Evolutionary conservation across 2,329 filamentous ascomycete genomes (phyloP), one percentile per base, ranked within the genome.

Genomic region (Aaosphaeria arxii): DNA sequence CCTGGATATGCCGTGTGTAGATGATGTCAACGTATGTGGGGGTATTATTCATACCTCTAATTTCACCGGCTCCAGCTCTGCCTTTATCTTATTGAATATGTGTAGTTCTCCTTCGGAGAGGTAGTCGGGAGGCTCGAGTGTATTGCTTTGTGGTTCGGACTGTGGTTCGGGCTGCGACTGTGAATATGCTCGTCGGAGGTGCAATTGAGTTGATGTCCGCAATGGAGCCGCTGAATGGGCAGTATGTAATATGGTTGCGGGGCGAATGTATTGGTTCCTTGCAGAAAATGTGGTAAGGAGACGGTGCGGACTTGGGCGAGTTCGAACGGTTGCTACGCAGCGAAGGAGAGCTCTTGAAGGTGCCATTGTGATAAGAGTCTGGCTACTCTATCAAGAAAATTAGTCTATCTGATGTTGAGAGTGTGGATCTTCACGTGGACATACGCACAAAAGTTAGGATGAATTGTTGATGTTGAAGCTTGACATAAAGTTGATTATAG

Each of bases 81-180:
- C 59, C 55, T 69, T 72, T 17, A 78, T 64, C 50, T 74, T 74
- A 42, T 74, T 66, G 64, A 78, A 79, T 36, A 79, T 64, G 52
- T 72, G 67, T 45, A 72, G 63, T 55, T 79, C 76, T 48, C 62
- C 63, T 47, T 75, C 73, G 42, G 71, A 69, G 13, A 78, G 69
- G 59, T 75, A 74, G 51, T 77, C 74, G 30, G 76, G 76, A 24
- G 76, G 63, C 56, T 75, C 62, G 41, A 58, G 62, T 40, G 51
- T 29, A 7, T 47, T 39, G 46, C 48, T 50, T 6, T 11, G 11
- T 24, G 17, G 17, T 40, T 32, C 51, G 40, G 53, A 47, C n/a
- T 9, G 33, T n/a, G 33, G 33, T 9, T 9, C 9, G 33, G 7
- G 33, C 33, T 36, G 33, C 33, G 33, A 36, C 46, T 61, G 56